phyloP scores from a whole-genome alignment of 768 basidiomycete genomes.

The Pleurotus platypus region DNA sequence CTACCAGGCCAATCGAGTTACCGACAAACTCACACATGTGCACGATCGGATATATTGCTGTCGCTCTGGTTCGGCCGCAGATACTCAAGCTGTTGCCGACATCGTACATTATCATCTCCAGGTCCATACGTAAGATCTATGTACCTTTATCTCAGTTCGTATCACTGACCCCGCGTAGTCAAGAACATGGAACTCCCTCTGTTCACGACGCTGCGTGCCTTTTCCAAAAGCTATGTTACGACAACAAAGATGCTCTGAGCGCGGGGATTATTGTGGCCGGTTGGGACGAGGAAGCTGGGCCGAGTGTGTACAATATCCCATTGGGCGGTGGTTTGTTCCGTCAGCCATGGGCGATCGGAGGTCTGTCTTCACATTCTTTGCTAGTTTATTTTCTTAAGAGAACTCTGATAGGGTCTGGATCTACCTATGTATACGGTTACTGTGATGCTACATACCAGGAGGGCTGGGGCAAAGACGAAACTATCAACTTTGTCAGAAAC shows the following conservation, averaged over 20 bases:
- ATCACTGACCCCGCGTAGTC: constrained; percentile 26
- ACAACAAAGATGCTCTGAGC: constrained; percentile 84
- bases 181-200: constrained; percentile 57
- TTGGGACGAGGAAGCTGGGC: constrained; percentile 90
- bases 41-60: constrained; percentile 99
- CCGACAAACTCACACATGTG: constrained; percentile 94
- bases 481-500: constrained; percentile 92
- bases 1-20: constrained; percentile 89
- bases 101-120: constrained; percentile 81
- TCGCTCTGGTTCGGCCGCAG: constrained; percentile 96
- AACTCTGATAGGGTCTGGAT: constrained; percentile 71
- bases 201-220: constrained; percentile 79
- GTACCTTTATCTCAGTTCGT: constrained; percentile 1
- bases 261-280: constrained; percentile 98
- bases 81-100: constrained; percentile 96
- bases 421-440: constrained; percentile 98
- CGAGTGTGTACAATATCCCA: constrained; percentile 95
- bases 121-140: constrained; percentile 54
- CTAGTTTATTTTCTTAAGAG: constrained; percentile 1
- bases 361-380: constrained; percentile 35
- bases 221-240: constrained; percentile 88
- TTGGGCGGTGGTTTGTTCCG: constrained; percentile 95
- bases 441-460: constrained; percentile 98
- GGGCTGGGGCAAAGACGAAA: constrained; percentile 87
- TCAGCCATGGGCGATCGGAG: constrained; percentile 98